Conservation (phyloP, 306 rosid species). For the Dryas drummondii region DNA sequence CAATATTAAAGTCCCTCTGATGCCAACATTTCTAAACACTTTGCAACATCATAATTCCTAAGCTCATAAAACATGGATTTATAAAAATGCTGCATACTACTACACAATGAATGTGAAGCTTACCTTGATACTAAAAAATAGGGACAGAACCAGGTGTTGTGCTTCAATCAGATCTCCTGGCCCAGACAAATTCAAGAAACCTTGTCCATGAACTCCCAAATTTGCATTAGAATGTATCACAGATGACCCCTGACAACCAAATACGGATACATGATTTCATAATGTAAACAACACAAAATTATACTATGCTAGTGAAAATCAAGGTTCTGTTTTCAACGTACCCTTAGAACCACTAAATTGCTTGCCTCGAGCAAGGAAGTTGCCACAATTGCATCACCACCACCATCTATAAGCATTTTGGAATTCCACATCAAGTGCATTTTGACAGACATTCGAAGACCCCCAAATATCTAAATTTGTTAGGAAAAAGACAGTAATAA, state of each 20-base stretch:
- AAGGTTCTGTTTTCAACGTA: conserved; percentile 28
- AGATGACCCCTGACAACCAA: conserved; percentile 72
- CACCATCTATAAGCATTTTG: conserved; percentile 79
- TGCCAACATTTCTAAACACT: neutral
- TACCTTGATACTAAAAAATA: conserved; percentile 75
- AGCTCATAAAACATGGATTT: neutral
- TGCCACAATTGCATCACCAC: conserved; percentile 65
- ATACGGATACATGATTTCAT: conserved; percentile 28
- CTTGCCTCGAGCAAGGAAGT: conserved; percentile 92
- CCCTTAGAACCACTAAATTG: conserved; percentile 95
- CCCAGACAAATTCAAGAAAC: conserved; percentile 86
- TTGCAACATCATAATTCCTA: neutral
- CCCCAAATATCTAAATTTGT: conserved; percentile 76
- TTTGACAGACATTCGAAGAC: conserved; percentile 95
- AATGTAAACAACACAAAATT: conserved; percentile 17
- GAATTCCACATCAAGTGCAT: conserved; percentile 91
- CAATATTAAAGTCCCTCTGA: neutral
- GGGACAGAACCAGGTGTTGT: conserved; percentile 73
- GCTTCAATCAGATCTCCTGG: conserved; percentile 94
- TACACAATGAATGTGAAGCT: conserved; percentile 33
- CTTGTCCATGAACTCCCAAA: conserved; percentile 98
- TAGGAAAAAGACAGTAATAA: neutral
- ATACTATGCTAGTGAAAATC: neutral
- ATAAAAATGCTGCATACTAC: neutral
- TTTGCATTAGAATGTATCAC: conserved; percentile 88